These are phyloP conservation scores for Apophysomyces variabilis DNA, from an alignment of 371 early-diverging fungal species.

Conservation along the genomic window DNA sequence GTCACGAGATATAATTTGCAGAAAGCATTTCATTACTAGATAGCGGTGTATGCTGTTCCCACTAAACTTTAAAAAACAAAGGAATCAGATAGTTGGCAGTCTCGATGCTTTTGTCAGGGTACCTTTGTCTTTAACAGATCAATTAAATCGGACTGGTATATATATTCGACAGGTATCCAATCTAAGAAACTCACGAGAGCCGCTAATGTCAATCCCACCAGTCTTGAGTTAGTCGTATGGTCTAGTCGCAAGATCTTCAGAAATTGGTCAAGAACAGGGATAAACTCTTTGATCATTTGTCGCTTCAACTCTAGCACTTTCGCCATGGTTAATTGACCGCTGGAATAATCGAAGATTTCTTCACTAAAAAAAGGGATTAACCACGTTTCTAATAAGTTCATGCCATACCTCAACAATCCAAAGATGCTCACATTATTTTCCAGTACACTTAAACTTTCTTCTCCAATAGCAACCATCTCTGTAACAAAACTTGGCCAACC, in stretches of 20 bases:
- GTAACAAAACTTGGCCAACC: constrained; percentile 97
- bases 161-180: constrained; percentile 95
- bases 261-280: constrained; percentile 90
- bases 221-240: constrained; percentile 67
- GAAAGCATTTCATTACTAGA: not conserved
- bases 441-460: constrained; percentile 83
- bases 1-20: constrained; percentile 11
- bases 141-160: constrained; percentile 89
- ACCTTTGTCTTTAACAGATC: constrained; percentile 73
- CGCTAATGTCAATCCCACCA: constrained; percentile 83
- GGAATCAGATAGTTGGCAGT: too few relatives aligned
- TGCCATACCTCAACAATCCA: constrained; percentile 77
- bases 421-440: constrained; percentile 97
- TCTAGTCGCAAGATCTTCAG: constrained; percentile 82
- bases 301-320: constrained; percentile 85
- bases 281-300: constrained; percentile 90
- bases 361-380: constrained; percentile 62
- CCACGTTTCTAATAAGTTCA: too few relatives aligned
- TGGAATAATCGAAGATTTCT: constrained; percentile 93
- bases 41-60: too few relatives aligned
- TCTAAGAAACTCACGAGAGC: constrained; percentile 87
- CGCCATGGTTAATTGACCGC: constrained; percentile 89
- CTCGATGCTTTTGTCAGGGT: too few relatives aligned
- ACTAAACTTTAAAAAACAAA: too few relatives aligned
- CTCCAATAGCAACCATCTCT: constrained; percentile 89